phyloP scores from a whole-genome alignment of 2,329 filamentous ascomycete genomes.

The Chrysoporthe austroafricana region DNA sequence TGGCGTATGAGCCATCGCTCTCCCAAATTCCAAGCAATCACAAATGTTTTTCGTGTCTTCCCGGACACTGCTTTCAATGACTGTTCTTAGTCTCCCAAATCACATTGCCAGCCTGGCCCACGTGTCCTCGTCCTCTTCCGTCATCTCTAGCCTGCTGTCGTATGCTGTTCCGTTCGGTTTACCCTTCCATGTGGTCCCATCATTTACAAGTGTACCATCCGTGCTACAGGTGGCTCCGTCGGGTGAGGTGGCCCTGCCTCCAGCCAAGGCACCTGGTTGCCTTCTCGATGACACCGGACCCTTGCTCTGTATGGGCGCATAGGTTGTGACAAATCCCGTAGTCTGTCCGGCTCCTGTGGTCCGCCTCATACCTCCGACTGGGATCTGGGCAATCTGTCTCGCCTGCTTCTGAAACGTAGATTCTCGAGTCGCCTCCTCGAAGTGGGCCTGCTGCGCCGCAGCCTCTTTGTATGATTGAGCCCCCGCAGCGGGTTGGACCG shows the following conservation, averaged over 20 bases:
- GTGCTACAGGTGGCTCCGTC: conserved; percentile 1
- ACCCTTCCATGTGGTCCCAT: conserved; percentile 7
- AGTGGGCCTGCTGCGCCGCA: conserved; percentile 13
- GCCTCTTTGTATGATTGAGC: neutral
- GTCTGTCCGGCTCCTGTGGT: conserved; percentile 12
- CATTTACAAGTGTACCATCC: neutral
- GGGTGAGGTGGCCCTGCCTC: neutral
- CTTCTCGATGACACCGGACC: conserved; percentile 13
- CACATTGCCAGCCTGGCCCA: conserved; percentile 28
- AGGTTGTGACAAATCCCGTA: conserved; percentile 15
- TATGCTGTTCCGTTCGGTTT: conserved; percentile 26
- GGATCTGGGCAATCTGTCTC: conserved; percentile 24
- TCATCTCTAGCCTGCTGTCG: conserved; percentile 20
- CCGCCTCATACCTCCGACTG: conserved; percentile 24
- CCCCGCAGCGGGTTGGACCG: neutral
- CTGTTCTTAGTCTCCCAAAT: neutral
- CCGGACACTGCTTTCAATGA: neutral
- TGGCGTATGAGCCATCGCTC: neutral
- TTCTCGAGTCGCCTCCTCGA: neutral
- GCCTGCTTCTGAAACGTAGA: conserved; percentile 21
- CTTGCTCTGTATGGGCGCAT: conserved; percentile 13
- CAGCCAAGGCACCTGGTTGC: neutral
- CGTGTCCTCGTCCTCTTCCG: conserved; percentile 26
- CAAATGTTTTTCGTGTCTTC: neutral
- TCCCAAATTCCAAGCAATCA: neutral